Evolutionary conservation across 371 early-diverging fungal species (phyloP), one percentile per base, ranked within the genome.

Genomic region (Mortierella sp.): DNA sequence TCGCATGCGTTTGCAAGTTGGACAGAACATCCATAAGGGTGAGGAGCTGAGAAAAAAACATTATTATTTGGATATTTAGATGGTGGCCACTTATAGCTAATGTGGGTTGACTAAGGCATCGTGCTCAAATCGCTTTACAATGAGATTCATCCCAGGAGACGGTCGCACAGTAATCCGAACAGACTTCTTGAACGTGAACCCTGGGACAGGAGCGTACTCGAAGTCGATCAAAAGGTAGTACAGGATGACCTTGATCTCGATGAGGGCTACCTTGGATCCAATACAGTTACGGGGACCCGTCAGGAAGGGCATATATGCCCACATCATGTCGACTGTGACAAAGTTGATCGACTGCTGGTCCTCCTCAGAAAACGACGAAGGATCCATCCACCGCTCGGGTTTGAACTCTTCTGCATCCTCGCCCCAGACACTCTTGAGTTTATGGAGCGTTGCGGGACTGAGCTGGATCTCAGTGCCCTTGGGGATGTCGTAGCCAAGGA

Each of bases 381-480:
- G 76, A 63, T 83, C 79, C 58, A 83, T 73, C 79, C 83, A 83
- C 11, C 83, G 83, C 76, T 89, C 84, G 4, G 74, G 84, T 38
- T 75, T 75, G 72, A 74, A 76, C 41, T 78, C 84, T 8, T 78
- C 75, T 12, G 75, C 84, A 70, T 87, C 84, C 63, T 81, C 82
- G 32, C 78, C 87, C 32, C 32, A 84, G 49, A 81, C 72, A 18
- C 71, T 74, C 79, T 84, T 84, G 65, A 78, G 70, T 35, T 68
- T 90, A 55, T 92, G 93, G 10, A 80, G 83, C 1, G 86, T 87
- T 18, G 89, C 88, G 0, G 89, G 82, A 4, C 84, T 71, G 32
- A 93, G 76, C 49, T 91, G 87, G 18, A 93, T 90, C 48, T 81
- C 46, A 14, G 46, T 91, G 1, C 91, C 91, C 79, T 91, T 92